A percentile compares a stretch with the other conserved stretches of the same genome.
These are phyloP conservation scores for Stramenopiles sp. DNA, from an alignment of 352 stramenopile genomes.

Conservation along the genomic window DNA sequence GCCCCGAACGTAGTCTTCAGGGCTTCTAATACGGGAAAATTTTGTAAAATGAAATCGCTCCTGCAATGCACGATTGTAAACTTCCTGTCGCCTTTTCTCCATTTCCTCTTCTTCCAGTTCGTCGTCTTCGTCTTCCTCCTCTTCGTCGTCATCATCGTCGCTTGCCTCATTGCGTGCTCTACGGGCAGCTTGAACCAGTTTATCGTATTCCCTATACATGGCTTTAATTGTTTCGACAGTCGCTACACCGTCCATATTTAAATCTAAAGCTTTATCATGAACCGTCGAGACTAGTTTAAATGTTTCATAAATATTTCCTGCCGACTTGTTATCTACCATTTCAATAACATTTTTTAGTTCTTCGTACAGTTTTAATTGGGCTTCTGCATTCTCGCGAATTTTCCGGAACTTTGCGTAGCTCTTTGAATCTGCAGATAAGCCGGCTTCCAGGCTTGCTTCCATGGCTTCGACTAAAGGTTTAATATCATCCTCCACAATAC, in stretches of 20 bases:
- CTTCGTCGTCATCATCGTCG: neutral
- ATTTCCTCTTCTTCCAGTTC: conserved; percentile 8
- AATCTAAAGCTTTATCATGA: neutral
- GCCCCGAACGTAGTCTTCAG: neutral
- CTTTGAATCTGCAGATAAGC: neutral
- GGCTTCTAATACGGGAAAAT: neutral
- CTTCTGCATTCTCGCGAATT: neutral
- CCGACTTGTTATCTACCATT: neutral
- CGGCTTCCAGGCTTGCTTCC: neutral
- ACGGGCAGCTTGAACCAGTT: neutral
- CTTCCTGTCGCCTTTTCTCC: neutral
- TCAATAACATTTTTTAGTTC: conserved; percentile 6
- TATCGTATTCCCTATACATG: neutral
- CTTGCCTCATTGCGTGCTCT: neutral
- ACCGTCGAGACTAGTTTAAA: neutral
- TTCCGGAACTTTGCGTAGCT: neutral
- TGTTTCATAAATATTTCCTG: neutral
- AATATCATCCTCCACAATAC: neutral
- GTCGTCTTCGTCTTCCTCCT: neutral
- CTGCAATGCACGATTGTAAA: neutral
- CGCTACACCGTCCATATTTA: conserved; percentile 1
- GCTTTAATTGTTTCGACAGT: conserved; percentile 4
- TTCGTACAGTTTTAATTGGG: neutral
- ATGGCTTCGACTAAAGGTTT: neutral
- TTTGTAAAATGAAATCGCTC: neutral